Conservation (phyloP, 371 early-diverging fungal genomes). For the Saksenaea oblongispora region DNA sequence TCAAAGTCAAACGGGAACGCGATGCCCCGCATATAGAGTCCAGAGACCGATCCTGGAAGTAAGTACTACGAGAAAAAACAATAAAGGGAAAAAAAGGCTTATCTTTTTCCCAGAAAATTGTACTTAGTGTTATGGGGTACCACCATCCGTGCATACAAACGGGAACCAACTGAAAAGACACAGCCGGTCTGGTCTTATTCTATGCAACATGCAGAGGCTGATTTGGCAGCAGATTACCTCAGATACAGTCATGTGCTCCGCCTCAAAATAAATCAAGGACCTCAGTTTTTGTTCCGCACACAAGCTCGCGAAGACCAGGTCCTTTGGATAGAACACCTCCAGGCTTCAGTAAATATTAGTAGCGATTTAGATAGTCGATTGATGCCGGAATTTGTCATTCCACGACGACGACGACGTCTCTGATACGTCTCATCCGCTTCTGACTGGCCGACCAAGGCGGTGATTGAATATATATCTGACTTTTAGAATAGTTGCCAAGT, state of each 20-base stretch:
- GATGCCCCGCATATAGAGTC: conserved; percentile 16
- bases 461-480: no score
- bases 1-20: conserved; percentile 25
- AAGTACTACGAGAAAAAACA: not conserved
- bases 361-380: conserved; percentile 35
- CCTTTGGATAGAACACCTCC: conserved; percentile 40
- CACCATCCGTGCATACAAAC: conserved; percentile 18
- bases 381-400: conserved; percentile 46
- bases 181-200: conserved; percentile 39
- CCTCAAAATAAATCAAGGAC: conserved; percentile 31
- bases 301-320: conserved; percentile 17
- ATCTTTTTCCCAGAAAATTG: conserved; percentile 8
- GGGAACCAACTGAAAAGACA: conserved; percentile 7
- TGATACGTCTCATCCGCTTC: no score
- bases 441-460: no score
- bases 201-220: conserved; percentile 40
- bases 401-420: not conserved
- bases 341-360: conserved; percentile 44
- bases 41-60: conserved; percentile 31
- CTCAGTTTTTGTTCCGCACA: conserved; percentile 40
- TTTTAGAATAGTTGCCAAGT: no score
- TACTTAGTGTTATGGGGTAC: conserved; percentile 21
- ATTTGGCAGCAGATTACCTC: conserved; percentile 38
- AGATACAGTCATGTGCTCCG: conserved; percentile 44
- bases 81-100: not conserved